Percentiles rank a stretch among this genome's conserved stretches.
Evolutionary conservation across 1,139 yeast species (phyloP).

Genomic region (Diutina ranongensis): DNA sequence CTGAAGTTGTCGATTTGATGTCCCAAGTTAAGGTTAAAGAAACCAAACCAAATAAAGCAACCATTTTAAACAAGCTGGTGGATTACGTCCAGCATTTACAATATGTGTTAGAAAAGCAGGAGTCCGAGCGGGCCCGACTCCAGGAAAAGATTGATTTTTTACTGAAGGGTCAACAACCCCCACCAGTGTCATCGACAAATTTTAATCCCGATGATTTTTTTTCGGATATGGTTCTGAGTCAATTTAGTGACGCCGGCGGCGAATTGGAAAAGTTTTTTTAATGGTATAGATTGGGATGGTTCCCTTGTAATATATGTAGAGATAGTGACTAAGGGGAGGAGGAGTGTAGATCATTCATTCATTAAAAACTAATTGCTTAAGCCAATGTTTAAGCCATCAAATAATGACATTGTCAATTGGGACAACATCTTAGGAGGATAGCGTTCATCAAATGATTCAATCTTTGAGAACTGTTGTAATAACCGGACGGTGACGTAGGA

Average conservation of each 20-base stretch:
- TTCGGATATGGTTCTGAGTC: slow-evolving; percentile 1
- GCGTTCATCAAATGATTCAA: not conserved
- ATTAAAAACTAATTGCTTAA: too few species aligned
- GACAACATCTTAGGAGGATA: not conserved
- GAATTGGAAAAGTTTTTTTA: slow-evolving; percentile 2
- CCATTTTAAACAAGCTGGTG: slow-evolving; percentile 56
- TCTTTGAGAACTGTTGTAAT: slow-evolving; percentile 12
- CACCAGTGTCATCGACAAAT: not conserved
- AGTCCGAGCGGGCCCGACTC: slow-evolving; percentile 7
- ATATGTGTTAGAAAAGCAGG: slow-evolving; percentile 30
- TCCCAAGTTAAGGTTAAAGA: slow-evolving; percentile 42
- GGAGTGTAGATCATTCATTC: too few species aligned
- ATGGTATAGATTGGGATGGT: not conserved
- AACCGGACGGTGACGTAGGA: slow-evolving; percentile 34
- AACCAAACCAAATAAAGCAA: slow-evolving; percentile 61
- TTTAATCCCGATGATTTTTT: slow-evolving; percentile 5
- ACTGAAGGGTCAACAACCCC: not conserved
- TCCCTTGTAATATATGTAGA: too few species aligned
- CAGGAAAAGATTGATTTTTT: not conserved
- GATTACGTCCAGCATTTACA: slow-evolving; percentile 51
- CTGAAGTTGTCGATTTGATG: slow-evolving; percentile 27
- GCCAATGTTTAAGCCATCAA: not conserved
- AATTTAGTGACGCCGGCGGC: not conserved
- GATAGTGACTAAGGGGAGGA: too few species aligned
- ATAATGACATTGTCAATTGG: not conserved